phyloP scores from a whole-genome alignment of 2,329 filamentous ascomycete genomes.

The Chrysoporthe austroafricana region DNA sequence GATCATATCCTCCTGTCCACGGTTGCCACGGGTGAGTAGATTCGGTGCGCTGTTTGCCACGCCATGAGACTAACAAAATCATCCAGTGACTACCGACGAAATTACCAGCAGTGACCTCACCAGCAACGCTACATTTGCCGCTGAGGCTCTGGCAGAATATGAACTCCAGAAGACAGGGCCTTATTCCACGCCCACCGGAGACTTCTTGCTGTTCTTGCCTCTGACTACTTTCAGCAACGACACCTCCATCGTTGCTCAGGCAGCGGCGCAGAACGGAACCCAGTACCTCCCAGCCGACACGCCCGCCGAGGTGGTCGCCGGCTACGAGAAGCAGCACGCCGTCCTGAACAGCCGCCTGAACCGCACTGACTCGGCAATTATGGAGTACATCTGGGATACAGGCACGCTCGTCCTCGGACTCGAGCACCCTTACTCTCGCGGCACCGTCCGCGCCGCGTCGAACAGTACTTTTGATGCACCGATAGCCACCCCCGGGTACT shows the following conservation, averaged over 20 bases:
- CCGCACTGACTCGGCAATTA: conserved; percentile 33
- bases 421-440: conserved; percentile 52
- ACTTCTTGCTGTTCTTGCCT: conserved; percentile 30
- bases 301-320: conserved; percentile 32
- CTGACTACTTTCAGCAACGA: conserved; percentile 13
- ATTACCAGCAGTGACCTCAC: conserved; percentile 31
- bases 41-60: conserved; percentile 28
- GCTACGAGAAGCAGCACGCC: conserved; percentile 36
- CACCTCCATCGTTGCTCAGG: conserved; percentile 16
- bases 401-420: conserved; percentile 31
- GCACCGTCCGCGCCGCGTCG: conserved; percentile 54
- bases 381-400: conserved; percentile 32
- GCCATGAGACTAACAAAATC: not conserved
- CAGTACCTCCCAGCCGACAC: conserved; percentile 29
- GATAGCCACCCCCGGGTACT: conserved; percentile 48
- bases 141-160: conserved; percentile 33
- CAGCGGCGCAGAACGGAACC: conserved; percentile 34
- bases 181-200: conserved; percentile 36
- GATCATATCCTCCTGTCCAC: conserved; percentile 36
- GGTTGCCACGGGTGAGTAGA: conserved; percentile 2
- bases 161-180: conserved; percentile 36
- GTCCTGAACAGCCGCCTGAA: conserved; percentile 31
- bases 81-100: conserved; percentile 26
- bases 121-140: conserved; percentile 35
- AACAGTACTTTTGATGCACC: conserved; percentile 43